These are phyloP conservation scores for Galeopsis tetrahit DNA, from an alignment of 257 asterid genomes.

Conservation along the genomic window DNA sequence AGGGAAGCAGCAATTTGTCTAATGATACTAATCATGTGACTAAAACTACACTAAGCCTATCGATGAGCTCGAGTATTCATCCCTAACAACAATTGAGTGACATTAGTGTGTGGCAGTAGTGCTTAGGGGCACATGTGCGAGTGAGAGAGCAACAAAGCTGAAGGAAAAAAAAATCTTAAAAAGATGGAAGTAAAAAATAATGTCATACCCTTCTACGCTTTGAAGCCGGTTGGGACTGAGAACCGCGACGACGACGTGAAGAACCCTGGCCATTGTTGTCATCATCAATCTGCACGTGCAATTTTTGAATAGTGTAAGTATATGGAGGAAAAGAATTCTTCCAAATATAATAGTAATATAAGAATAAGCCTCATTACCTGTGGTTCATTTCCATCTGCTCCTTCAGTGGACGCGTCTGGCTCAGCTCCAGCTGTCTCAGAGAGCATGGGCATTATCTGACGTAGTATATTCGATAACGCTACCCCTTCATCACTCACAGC, in stretches of 20 bases:
- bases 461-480: conserved; percentile 66
- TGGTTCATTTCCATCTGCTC: conserved; percentile 43
- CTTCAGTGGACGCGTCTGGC: conserved; percentile 38
- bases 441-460: conserved; percentile 75
- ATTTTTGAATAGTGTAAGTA: not conserved
- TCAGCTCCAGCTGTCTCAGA: conserved; percentile 45
- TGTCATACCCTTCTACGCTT: conserved; percentile 64
- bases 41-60: no score
- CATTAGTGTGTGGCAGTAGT: not conserved
- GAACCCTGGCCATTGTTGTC: conserved; percentile 45
- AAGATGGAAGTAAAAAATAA: not conserved
- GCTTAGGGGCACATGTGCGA: not conserved
- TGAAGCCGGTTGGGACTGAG: conserved; percentile 41
- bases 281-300: conserved; percentile 45
- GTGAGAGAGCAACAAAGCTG: not conserved
- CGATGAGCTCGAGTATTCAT: not conserved
- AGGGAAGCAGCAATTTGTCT: not conserved
- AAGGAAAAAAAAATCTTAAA: not conserved
- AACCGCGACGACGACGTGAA: conserved; percentile 41
- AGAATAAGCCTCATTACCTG: conserved; percentile 40
- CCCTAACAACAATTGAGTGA: not conserved
- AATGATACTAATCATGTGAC: not conserved
- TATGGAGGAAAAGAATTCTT: not conserved
- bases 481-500: conserved; percentile 63
- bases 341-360: not conserved